Percentiles rank a stretch among this genome's conserved stretches.
phyloP scores from a whole-genome alignment of 2,329 filamentous ascomycete genomes.

The Colletotrichum coccodes region DNA sequence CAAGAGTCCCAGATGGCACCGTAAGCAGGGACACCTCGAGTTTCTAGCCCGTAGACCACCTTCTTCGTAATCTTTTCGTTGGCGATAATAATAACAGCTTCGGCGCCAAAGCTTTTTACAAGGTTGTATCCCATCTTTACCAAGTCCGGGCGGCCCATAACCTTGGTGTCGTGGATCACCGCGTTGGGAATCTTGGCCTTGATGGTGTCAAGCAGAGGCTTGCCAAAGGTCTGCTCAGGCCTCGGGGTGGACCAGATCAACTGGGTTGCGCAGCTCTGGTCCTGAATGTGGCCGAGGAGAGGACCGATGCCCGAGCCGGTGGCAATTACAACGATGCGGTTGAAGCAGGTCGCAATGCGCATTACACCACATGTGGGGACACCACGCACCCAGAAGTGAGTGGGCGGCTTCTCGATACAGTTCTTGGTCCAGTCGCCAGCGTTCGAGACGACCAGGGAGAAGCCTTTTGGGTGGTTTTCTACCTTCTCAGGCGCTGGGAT shows the following conservation, averaged over 20 bases:
- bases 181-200: constrained; percentile 68
- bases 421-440: constrained; percentile 81
- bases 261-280: constrained; percentile 59
- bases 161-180: constrained; percentile 74
- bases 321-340: constrained; percentile 71
- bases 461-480: constrained; percentile 52
- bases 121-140: constrained; percentile 62
- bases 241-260: constrained; percentile 76
- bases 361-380: constrained; percentile 74
- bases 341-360: constrained; percentile 74
- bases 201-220: constrained; percentile 65
- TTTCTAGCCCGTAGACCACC: constrained; percentile 76
- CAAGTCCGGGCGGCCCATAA: constrained; percentile 67
- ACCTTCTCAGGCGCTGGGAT: constrained; percentile 64
- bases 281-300: constrained; percentile 68
- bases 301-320: constrained; percentile 81
- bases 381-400: constrained; percentile 74
- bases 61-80: constrained; percentile 75
- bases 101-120: constrained; percentile 64
- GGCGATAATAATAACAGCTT: constrained; percentile 79
- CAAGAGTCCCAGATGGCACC: constrained; percentile 78
- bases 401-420: constrained; percentile 70
- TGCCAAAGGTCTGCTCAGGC: constrained; percentile 72
- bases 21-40: constrained; percentile 72
- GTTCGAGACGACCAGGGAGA: constrained; percentile 76